Base-by-base conservation (phyloP, 768 basidiomycete genomes). In the Suillus ampliporus region DNA sequence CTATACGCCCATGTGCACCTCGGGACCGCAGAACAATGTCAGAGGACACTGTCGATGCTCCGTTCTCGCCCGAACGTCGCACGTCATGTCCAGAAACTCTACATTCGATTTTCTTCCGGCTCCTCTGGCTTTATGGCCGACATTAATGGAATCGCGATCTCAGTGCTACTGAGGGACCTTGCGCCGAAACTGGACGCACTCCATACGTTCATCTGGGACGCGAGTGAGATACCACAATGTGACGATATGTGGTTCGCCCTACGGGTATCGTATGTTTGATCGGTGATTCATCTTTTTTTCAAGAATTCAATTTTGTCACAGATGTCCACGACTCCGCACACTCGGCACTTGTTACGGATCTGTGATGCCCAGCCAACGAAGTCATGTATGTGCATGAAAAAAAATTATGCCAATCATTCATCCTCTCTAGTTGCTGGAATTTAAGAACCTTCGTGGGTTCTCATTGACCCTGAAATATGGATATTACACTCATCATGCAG, bases 181-280 rank as follows among this genome's bases (percentile, higher is more conserved):
- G 88, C 86, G 9, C 75, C 75, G 7, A 78, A 83, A 44, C 74
- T 92, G 47, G 91, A 92, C 52, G 88, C 88, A 21, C 80, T 93
- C 44, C 76, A 79, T 34, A 85, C 79, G 14, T 92, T 92, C 68
- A 75, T 84, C 40, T 93, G 91, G 91, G 88, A 88, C 64, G 88
- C 84, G 4, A 89, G 89, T 14, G 88, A 90, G 70, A 74, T 78
- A 9, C 78, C 86, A 38, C 84, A 87, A 17, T 83, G 81, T 38
- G 91, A 92, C 63, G 86, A 89, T 64, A 89, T 93, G 88, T 93
- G 91, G 91, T 83, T 89, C 64, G 85, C 87, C 48, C 77, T 93
- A 67, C 84, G 89, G 41, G 75, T 84, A 58, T 86, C 85, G 91
- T 92, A 67, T 70, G 83, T 71, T 23, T 11, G 43, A 28, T 31